Evolutionary conservation across 768 basidiomycete species (phyloP), one percentile per base, ranked within the genome.

Genomic region (Leccinellum albellum): DNA sequence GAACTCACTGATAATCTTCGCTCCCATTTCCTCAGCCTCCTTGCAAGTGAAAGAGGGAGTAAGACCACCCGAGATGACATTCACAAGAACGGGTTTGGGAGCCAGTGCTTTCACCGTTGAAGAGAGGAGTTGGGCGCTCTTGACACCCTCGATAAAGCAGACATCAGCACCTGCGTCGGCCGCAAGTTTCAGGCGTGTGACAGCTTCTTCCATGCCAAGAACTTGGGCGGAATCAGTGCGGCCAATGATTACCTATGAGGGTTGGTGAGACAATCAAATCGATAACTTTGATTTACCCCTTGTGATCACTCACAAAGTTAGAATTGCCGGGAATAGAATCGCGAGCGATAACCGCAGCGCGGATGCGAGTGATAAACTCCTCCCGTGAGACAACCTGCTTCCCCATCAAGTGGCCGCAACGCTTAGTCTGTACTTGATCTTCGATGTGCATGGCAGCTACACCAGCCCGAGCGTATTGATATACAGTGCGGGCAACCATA

Each of bases 301-400:
- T 0, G 6, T 4, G 15, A 21, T 3, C 1, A 64, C 79, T 64
- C 59, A 87, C 88, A 59, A 90, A 88, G 70, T 91, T 87, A 13
- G 88, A 89, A 35, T 79, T 79, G 31, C 87, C 87, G 23, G 88
- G 88, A 54, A 90, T 84, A 9, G 84, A 77, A 65, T 91, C 87
- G 50, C 89, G 85, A 28, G 89, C 89, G 46, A 84, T 79, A 47
- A 89, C 87, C 3, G 89, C 89, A 13, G 89, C 88, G 42, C 88
- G 85, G 61, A 91, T 85, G 40, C 88, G 84, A 10, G 82, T 86
- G 28, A 88, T 51, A 60, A 87, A 87, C 65, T 88, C 89, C 65
- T 90, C 88, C 1, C 87, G 81, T 6, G 87, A 88, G 33, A 91
- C 88, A 44, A 91, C 87, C 67, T 89, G 87, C 71, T 91, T 91